A percentile compares a stretch with the other conserved stretches of the same genome.
Conservation (phyloP, 2,329 filamentous ascomycete genomes). For the Penicillium sp. region DNA sequence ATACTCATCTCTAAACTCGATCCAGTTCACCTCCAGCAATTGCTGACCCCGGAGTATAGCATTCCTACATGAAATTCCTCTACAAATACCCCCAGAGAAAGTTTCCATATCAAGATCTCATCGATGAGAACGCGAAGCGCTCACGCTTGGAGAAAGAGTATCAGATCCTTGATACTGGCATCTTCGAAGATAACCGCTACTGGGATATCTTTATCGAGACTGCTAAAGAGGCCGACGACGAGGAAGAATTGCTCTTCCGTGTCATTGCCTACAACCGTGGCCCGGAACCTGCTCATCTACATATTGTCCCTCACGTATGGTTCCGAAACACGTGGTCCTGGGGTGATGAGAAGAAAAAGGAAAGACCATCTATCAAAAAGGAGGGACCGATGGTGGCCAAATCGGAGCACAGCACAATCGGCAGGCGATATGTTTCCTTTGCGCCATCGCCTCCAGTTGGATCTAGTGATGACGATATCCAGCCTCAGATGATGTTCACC, state of each 20-base stretch:
- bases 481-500: slow-evolving; percentile 79
- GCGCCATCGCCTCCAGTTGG: slow-evolving; percentile 85
- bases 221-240: slow-evolving; percentile 84
- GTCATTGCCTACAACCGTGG: slow-evolving; percentile 95
- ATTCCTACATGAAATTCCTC: slow-evolving; percentile 97
- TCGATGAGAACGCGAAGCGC: slow-evolving; percentile 72
- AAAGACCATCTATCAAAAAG: slow-evolving; percentile 69
- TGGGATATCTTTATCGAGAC: slow-evolving; percentile 98
- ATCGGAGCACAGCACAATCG: slow-evolving; percentile 70
- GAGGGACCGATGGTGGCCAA: slow-evolving; percentile 59
- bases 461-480: slow-evolving; percentile 67
- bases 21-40: too few species aligned
- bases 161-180: slow-evolving; percentile 78
- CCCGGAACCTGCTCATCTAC: slow-evolving; percentile 77
- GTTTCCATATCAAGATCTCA: slow-evolving; percentile 83
- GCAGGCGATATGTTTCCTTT: slow-evolving; percentile 71
- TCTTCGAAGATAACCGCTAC: slow-evolving; percentile 81
- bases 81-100: slow-evolving; percentile 92
- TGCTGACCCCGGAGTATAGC: slow-evolving; percentile 43
- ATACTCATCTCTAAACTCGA: slow-evolving; percentile 15
- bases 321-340: slow-evolving; percentile 97
- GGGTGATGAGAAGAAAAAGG: slow-evolving; percentile 66
- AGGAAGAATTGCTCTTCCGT: slow-evolving; percentile 84
- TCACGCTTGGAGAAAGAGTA: slow-evolving; percentile 74
- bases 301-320: slow-evolving; percentile 91